Percentiles rank a stretch among this genome's conserved stretches.
phyloP scores from a whole-genome alignment of 179 eudicot genomes.

The Camellia oleifera region DNA sequence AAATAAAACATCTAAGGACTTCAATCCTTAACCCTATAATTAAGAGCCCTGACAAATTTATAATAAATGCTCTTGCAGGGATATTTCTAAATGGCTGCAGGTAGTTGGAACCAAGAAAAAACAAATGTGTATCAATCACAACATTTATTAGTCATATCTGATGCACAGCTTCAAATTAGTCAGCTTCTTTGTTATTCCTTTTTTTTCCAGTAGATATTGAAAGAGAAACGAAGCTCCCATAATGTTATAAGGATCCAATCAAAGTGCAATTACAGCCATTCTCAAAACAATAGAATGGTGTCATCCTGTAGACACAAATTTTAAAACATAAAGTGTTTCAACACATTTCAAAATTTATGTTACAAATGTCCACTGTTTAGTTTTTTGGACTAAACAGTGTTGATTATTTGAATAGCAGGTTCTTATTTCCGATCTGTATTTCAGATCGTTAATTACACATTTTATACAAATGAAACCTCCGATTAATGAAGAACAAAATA shows the following conservation, averaged over 20 bases:
- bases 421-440: too few relatives aligned
- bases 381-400: too few relatives aligned
- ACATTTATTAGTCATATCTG: background rate
- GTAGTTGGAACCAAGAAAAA: background rate
- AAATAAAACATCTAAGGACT: background rate
- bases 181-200: background rate
- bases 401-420: too few relatives aligned
- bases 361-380: too few relatives aligned
- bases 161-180: background rate
- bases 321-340: too few relatives aligned
- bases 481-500: too few relatives aligned
- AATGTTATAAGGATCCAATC: background rate
- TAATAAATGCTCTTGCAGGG: background rate
- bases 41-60: constrained; percentile 3
- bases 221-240: background rate
- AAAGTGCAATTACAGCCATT: background rate
- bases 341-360: too few relatives aligned
- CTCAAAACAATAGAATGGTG: background rate
- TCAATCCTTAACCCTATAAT: background rate
- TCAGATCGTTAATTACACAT: too few relatives aligned
- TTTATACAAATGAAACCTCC: too few relatives aligned
- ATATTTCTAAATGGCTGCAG: background rate
- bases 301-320: too few relatives aligned
- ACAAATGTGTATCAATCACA: background rate
- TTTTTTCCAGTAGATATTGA: background rate